A percentile compares a stretch with the other conserved stretches of the same genome.
Evolutionary conservation across 1,284 basidiomycete species (phyloP).

Genomic region (Austroboletus olivaceoglutinosus): DNA sequence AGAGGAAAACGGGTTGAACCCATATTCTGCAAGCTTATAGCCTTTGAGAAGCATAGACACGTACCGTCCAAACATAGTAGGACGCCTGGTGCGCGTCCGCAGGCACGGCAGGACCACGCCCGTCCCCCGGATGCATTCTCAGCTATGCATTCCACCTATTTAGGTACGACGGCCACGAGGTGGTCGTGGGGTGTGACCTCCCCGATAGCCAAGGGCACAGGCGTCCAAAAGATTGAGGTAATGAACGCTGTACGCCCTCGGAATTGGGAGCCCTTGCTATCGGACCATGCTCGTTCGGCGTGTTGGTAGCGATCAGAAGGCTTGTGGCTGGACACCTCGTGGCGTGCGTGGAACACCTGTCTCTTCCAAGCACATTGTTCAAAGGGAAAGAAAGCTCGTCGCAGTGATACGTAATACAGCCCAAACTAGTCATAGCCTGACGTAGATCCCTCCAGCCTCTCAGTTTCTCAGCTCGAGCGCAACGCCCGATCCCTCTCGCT

Average conservation of each 20-base stretch:
- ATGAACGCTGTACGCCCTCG: conserved; percentile 17
- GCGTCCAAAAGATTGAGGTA: conserved; percentile 16
- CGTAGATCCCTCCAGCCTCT: no score
- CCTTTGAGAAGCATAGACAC: conserved; percentile 20
- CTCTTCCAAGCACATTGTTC: no score
- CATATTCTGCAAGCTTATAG: conserved; percentile 21
- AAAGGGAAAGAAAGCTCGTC: no score
- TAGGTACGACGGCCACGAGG: conserved; percentile 19
- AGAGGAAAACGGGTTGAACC: conserved; percentile 4
- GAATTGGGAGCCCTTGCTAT: conserved; percentile 9
- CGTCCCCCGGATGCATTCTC: conserved; percentile 3
- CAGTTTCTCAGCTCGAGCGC: no score
- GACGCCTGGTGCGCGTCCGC: conserved; percentile 17
- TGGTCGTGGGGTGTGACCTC: conserved; percentile 1
- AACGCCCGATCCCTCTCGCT: no score
- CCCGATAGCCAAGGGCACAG: background rate
- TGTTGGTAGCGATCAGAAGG: conserved; percentile 2
- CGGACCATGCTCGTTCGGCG: conserved; percentile 17
- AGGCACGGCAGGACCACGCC: conserved; percentile 20
- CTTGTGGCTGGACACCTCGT: conserved; percentile 2
- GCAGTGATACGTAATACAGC: no score
- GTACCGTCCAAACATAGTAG: conserved; percentile 22
- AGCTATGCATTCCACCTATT: conserved; percentile 5
- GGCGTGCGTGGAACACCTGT: background rate
- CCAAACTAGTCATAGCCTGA: no score